Percentiles rank a stretch among this genome's conserved stretches.
phyloP scores from a whole-genome alignment of 2,329 filamentous ascomycete species.

The Neonectria coccinea region DNA sequence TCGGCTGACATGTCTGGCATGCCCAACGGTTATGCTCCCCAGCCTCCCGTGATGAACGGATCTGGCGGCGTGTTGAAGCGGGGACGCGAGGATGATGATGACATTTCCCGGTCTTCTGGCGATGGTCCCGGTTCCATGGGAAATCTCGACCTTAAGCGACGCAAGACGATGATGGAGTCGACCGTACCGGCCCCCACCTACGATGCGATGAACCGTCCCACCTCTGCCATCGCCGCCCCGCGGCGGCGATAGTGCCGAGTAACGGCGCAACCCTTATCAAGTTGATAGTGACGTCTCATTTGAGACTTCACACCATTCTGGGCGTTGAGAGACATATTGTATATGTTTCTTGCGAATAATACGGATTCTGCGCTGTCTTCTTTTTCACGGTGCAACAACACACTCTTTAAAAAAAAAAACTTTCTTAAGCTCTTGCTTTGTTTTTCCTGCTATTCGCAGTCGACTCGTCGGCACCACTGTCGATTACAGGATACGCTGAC shows the following conservation, averaged over 20 bases:
- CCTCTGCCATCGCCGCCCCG: constrained; percentile 57
- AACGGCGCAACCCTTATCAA: constrained; percentile 11
- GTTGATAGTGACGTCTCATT: constrained; percentile 14
- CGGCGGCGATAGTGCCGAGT: constrained; percentile 52
- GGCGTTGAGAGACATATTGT: constrained; percentile 16
- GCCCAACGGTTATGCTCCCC: constrained; percentile 73
- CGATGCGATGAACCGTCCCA: constrained; percentile 62
- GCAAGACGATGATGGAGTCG: constrained; percentile 79
- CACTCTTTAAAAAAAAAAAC: constrained; percentile 30
- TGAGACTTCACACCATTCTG: constrained; percentile 21
- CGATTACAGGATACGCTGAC: constrained; percentile 50
- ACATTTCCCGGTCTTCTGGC: constrained; percentile 69
- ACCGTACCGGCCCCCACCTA: constrained; percentile 63
- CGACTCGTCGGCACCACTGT: constrained; percentile 45
- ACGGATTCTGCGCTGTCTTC: constrained; percentile 12
- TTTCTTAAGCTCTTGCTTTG: constrained; percentile 38
- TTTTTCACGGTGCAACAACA: constrained; percentile 28
- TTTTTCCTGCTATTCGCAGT: constrained; percentile 47
- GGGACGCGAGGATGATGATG: constrained; percentile 70
- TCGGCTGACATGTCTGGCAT: constrained; percentile 70
- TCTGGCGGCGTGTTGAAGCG: constrained; percentile 59
- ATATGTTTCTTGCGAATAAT: constrained; percentile 27
- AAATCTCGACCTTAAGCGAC: constrained; percentile 78
- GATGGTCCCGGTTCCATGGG: constrained; percentile 52
- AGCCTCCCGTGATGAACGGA: constrained; percentile 75